These are phyloP conservation scores for Fusarium sarcochroum DNA, from an alignment of 2,329 filamentous ascomycete species.

Conservation along the genomic window DNA sequence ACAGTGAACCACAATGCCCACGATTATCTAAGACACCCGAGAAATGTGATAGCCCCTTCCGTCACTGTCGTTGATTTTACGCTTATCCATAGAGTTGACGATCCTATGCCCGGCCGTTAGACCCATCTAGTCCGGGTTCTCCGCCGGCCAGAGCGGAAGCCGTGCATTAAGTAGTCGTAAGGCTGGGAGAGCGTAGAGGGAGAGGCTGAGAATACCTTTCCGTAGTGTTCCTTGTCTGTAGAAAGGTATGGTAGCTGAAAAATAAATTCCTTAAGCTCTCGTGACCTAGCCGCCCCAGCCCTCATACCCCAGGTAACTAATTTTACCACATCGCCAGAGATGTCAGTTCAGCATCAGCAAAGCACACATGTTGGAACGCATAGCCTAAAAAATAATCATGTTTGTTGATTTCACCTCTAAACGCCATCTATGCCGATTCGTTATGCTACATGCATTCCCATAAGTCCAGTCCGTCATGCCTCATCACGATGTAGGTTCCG, in stretches of 20 bases:
- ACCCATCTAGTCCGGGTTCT: constrained; percentile 16
- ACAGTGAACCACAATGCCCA: background rate
- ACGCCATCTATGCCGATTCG: constrained; percentile 49
- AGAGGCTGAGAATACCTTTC: background rate
- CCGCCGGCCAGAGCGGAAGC: background rate
- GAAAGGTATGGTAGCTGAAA: too few species aligned
- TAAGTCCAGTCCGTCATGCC: constrained; percentile 28
- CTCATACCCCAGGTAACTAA: too few species aligned
- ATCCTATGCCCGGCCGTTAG: background rate
- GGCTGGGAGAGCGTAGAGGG: background rate
- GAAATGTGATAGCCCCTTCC: background rate
- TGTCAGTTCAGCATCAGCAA: background rate
- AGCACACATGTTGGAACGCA: background rate
- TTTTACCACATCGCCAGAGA: too few species aligned
- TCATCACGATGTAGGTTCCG: constrained; percentile 32
- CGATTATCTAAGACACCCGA: background rate
- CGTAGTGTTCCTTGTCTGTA: background rate
- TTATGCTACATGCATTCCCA: constrained; percentile 42
- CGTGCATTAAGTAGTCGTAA: background rate
- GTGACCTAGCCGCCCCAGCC: too few species aligned
- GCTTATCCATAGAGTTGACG: background rate
- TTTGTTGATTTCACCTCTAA: constrained; percentile 43
- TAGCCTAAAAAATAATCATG: constrained; percentile 14
- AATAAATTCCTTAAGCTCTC: too few species aligned
- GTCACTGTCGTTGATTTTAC: constrained; percentile 9